These are phyloP conservation scores for Globisporangium alternatum DNA, from an alignment of 352 stramenopile species.

Conservation along the genomic window DNA sequence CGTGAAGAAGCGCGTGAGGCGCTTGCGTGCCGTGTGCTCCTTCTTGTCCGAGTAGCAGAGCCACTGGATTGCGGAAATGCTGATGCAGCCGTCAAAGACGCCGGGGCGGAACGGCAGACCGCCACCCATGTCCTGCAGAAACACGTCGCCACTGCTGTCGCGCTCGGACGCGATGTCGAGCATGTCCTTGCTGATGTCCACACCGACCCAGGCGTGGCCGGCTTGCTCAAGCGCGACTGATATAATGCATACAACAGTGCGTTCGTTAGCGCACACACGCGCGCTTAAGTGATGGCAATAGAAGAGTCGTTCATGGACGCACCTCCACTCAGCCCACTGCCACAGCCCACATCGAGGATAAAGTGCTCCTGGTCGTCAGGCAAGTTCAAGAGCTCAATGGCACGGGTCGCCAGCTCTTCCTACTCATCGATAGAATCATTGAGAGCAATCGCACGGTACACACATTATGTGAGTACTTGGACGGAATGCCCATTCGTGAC, in stretches of 20 bases:
- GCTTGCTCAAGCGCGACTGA: slow-evolving; percentile 85
- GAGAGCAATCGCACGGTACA: background rate
- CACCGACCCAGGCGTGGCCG: slow-evolving; percentile 97
- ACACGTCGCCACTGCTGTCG: slow-evolving; percentile 85
- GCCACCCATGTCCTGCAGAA: slow-evolving; percentile 97
- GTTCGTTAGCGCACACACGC: background rate
- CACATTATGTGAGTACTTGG: background rate
- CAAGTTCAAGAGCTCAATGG: slow-evolving; percentile 97
- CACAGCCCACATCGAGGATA: slow-evolving; percentile 97
- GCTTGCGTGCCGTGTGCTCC: slow-evolving; percentile 91
- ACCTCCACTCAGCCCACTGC: slow-evolving; percentile 94
- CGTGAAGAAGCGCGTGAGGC: slow-evolving; percentile 97
- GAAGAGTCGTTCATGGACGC: slow-evolving; percentile 10
- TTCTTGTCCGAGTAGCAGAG: slow-evolving; percentile 99
- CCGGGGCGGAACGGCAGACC: slow-evolving; percentile 97
- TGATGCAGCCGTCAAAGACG: slow-evolving; percentile 99
- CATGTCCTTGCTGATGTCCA: slow-evolving; percentile 98
- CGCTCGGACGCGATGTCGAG: slow-evolving; percentile 97
- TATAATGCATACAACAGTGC: background rate
- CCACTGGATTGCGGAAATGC: slow-evolving; percentile 99
- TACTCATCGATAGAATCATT: slow-evolving; percentile 16
- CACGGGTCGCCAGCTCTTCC: slow-evolving; percentile 93
- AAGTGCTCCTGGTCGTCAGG: slow-evolving; percentile 83
- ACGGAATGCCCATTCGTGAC: background rate
- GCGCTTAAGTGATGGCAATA: background rate